Percentiles rank a stretch among this genome's conserved stretches.
These are phyloP conservation scores for Vanderwaltozyma verrucispora DNA, from an alignment of 805 yeast genomes.

Conservation along the genomic window DNA sequence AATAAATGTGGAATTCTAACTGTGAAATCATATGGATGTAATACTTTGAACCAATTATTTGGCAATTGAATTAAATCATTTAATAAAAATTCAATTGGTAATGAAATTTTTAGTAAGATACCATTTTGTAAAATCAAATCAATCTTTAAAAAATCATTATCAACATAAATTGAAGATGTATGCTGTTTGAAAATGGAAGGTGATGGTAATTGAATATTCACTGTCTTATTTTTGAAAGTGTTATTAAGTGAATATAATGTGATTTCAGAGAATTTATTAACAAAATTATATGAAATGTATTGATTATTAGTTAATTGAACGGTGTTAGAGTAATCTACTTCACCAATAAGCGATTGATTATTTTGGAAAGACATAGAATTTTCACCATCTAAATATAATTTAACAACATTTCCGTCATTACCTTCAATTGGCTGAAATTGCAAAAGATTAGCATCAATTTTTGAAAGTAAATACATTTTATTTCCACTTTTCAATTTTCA, in stretches of 20 bases:
- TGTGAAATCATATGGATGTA: slow-evolving; percentile 57
- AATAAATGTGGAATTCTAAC: slow-evolving; percentile 46
- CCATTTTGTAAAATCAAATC: slow-evolving; percentile 23
- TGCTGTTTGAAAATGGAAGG: slow-evolving; percentile 18
- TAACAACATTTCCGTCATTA: slow-evolving; percentile 8
- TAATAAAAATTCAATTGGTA: slow-evolving; percentile 20
- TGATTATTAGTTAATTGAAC: slow-evolving; percentile 11
- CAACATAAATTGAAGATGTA: slow-evolving; percentile 12
- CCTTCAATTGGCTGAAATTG: slow-evolving; percentile 10
- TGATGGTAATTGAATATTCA: slow-evolving; percentile 18
- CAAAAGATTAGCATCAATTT: slow-evolving; percentile 20
- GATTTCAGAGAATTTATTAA: slow-evolving; percentile 11
- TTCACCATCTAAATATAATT: slow-evolving; percentile 10
- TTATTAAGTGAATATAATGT: slow-evolving; percentile 18
- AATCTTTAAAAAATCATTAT: slow-evolving; percentile 7
- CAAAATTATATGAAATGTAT: slow-evolving; percentile 21
- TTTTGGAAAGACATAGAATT: too few relatives aligned
- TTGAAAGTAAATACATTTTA: slow-evolving; percentile 10
- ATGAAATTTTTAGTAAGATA: slow-evolving; percentile 10
- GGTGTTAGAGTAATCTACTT: slow-evolving; percentile 16
- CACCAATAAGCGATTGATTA: too few relatives aligned
- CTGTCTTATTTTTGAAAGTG: slow-evolving; percentile 12
- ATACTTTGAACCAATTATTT: slow-evolving; percentile 49
- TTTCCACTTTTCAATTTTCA: too few relatives aligned
- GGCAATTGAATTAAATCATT: slow-evolving; percentile 4